Base-by-base conservation (phyloP, 306 rosid genomes). In the Trichosanthes truncata region DNA sequence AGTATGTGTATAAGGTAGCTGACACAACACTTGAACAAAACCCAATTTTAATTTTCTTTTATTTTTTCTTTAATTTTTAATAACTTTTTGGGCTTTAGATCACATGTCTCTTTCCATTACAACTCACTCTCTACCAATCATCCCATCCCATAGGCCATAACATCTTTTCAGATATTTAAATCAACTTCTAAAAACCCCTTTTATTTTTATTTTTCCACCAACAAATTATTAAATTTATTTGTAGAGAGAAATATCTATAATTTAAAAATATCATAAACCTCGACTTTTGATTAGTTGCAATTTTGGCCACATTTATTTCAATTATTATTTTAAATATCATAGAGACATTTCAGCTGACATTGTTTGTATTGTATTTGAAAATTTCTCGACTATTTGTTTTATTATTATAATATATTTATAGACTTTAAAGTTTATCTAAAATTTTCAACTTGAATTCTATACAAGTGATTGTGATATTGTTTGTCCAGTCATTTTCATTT, bases 61-160 rank as follows among this genome's bases (percentile, higher is more conserved):
- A 9, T 0, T 59, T 59, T 59, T 5, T 2, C 5, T 59, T 63
- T 63, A 7, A 7, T 66, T 36, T 66, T 20, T 1, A 6, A 43
- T 23, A 41, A n/a, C 14, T 14, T 71, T 69, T 21, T 69, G 38
- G 77, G 40, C 6, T 23, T 72, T 21, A 13, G 77, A 73, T 73
- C 14, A 73, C 77, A 73, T 8, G 59, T 73, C 77, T 12, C n/a
- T 73, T 14, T 73, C 77, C 60, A 45, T 29, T 25, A 48, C 77
- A 73, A 73, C 41, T 46, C 59, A 46, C 77, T 15, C 25, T 29
- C 59, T 26, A 25, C 77, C 77, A 71, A 71, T 71, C 33, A 71
- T 67, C 56, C 38, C 35, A 68, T 40, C 73, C 21, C 46, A 17
- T 65, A 33, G 36, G 18, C 36, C 38, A 18, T 36, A 3, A 69